Conservation (phyloP, 208 protist genomes). For the Leptomonas pyrrhocoris region DNA sequence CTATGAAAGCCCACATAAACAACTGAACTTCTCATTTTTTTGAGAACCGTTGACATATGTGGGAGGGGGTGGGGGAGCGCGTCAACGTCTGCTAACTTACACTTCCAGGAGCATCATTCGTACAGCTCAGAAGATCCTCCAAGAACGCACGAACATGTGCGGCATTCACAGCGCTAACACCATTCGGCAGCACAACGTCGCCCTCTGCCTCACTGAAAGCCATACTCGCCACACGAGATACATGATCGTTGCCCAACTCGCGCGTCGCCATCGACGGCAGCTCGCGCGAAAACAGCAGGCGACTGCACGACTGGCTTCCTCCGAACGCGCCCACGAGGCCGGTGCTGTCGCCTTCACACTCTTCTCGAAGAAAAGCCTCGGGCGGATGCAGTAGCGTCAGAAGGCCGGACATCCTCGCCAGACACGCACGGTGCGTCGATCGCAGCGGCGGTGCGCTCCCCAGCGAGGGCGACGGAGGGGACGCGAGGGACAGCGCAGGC, state of each 20-base stretch:
- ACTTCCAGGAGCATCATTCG: neutral
- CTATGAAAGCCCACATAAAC: neutral
- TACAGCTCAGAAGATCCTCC: slow-evolving; percentile 12
- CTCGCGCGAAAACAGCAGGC: slow-evolving; percentile 13
- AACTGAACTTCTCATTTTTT: too few species aligned
- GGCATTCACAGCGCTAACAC: slow-evolving; percentile 5
- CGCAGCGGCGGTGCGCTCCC: slow-evolving; percentile 2
- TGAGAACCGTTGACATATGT: too few species aligned
- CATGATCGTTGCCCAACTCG: slow-evolving; percentile 10
- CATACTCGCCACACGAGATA: slow-evolving; percentile 30
- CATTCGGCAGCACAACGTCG: neutral
- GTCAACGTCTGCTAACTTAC: neutral
- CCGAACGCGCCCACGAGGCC: neutral
- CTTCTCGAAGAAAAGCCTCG: neutral
- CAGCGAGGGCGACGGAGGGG: slow-evolving; percentile 4
- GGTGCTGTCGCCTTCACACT: neutral
- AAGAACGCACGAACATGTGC: slow-evolving; percentile 18
- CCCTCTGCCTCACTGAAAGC: slow-evolving; percentile 33
- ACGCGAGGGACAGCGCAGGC: neutral
- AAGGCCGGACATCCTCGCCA: slow-evolving; percentile 16
- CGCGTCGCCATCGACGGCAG: slow-evolving; percentile 1
- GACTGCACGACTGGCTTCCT: neutral
- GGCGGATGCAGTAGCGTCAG: slow-evolving; percentile 23
- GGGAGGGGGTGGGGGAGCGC: too few species aligned
- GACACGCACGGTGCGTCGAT: slow-evolving; percentile 10